These are phyloP conservation scores for Phytophthora pistaciae DNA, from an alignment of 352 stramenopile species.

Conservation along the genomic window DNA sequence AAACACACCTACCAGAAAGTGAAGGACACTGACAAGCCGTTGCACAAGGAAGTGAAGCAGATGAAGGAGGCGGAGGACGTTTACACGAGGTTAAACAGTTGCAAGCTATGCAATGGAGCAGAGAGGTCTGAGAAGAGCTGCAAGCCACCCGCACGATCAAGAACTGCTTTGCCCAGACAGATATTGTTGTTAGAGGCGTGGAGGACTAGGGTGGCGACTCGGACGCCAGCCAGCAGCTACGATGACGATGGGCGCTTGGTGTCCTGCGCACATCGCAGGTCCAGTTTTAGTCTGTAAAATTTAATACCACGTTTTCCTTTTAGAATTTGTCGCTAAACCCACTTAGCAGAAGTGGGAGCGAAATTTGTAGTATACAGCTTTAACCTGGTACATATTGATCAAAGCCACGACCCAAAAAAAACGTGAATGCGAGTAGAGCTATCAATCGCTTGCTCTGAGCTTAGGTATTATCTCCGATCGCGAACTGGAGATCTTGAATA, in stretches of 20 bases:
- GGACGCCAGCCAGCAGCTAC: neutral
- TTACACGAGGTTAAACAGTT: neutral
- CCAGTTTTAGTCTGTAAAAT: neutral
- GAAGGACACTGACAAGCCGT: neutral
- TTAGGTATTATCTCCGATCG: too few relatives aligned
- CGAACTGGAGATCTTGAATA: too few relatives aligned
- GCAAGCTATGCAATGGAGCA: neutral
- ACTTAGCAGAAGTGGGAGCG: neutral
- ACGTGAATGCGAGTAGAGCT: too few relatives aligned
- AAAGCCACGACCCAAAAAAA: too few relatives aligned
- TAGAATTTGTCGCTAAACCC: neutral
- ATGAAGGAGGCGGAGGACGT: neutral
- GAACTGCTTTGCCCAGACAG: neutral
- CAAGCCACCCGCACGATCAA: neutral
- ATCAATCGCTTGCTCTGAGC: too few relatives aligned
- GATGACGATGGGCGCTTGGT: neutral
- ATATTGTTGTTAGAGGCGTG: neutral
- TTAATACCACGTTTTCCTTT: neutral
- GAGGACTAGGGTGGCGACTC: neutral
- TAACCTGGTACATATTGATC: too few relatives aligned
- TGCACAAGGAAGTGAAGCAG: too few relatives aligned
- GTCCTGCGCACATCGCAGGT: neutral
- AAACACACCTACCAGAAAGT: neutral
- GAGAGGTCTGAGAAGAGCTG: neutral
- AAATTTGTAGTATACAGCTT: too few relatives aligned